These are phyloP conservation scores for Zoysia pacifica DNA, from an alignment of 176 grass and related monocot species.

Conservation along the genomic window DNA sequence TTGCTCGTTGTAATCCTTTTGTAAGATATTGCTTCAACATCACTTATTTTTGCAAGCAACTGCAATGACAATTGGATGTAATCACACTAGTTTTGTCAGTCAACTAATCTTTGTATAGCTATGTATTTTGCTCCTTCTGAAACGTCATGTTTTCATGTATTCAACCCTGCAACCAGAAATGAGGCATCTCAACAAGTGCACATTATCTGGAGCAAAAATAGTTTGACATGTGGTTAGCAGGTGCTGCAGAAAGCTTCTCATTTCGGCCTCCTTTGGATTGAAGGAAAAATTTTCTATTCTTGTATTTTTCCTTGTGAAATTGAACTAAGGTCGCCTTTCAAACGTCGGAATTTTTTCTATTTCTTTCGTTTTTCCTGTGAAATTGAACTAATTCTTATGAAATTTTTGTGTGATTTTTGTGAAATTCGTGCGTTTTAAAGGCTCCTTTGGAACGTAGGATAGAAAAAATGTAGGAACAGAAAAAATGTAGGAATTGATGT, in stretches of 20 bases:
- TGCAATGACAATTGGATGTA: not conserved
- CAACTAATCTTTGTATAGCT: conserved; percentile 10
- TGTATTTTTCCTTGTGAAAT: no score
- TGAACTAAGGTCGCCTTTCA: no score
- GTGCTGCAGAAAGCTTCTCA: conserved; percentile 11
- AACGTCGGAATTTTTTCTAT: no score
- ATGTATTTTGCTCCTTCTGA: not conserved
- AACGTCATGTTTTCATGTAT: conserved; percentile 12
- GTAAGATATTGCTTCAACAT: conserved; percentile 20
- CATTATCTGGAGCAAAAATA: conserved; percentile 13
- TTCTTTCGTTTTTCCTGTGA: no score
- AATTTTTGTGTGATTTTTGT: no score
- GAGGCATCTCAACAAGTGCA: not conserved
- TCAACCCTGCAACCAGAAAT: not conserved
- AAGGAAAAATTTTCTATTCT: no score
- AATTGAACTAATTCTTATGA: no score
- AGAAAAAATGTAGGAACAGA: no score
- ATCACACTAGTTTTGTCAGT: not conserved
- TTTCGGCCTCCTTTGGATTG: not conserved
- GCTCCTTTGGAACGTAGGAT: no score
- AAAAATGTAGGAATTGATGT: no score
- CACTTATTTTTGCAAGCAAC: not conserved
- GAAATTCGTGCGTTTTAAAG: no score
- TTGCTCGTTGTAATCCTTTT: not conserved
- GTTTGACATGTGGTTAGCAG: conserved; percentile 25